Percentiles rank a stretch among this genome's conserved stretches.
phyloP scores from a whole-genome alignment of 805 yeast species.

The Lipomyces sp. region DNA sequence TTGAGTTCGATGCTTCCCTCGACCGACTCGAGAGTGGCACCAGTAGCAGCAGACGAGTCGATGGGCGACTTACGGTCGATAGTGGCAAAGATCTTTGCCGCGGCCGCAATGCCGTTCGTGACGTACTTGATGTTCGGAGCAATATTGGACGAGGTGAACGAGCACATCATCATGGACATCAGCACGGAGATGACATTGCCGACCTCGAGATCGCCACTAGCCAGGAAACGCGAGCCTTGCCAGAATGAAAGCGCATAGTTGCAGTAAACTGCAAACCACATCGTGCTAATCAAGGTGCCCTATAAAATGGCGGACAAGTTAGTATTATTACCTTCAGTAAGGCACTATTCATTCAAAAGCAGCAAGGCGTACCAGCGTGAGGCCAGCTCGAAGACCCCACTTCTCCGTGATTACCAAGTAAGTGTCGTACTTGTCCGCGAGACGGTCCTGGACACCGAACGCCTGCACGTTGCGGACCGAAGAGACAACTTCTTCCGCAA shows the following conservation, averaged over 20 bases:
- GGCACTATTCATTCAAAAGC: background rate
- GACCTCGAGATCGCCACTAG: conserved; percentile 35
- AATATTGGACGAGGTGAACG: conserved; percentile 41
- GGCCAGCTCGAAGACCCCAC: conserved; percentile 20
- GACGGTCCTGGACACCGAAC: conserved; percentile 42
- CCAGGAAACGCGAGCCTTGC: conserved; percentile 45
- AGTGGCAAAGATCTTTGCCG: conserved; percentile 40
- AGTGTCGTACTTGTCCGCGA: conserved; percentile 37
- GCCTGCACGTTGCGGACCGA: conserved; percentile 44
- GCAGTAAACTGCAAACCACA: conserved; percentile 61
- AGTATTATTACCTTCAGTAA: background rate
- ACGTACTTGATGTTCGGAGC: conserved; percentile 42
- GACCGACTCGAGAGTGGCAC: conserved; percentile 31
- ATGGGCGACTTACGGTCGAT: conserved; percentile 42
- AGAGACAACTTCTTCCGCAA: conserved; percentile 44
- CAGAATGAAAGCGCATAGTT: conserved; percentile 52
- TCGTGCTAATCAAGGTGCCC: conserved; percentile 41
- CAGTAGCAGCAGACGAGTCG: conserved; percentile 33
- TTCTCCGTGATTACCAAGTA: conserved; percentile 33
- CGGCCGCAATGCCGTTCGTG: conserved; percentile 41
- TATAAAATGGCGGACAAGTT: no score
- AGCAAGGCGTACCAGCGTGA: conserved; percentile 27
- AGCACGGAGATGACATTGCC: conserved; percentile 39
- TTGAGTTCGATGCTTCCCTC: conserved; percentile 72
- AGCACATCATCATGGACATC: conserved; percentile 33